Conservation (phyloP, 257 asterid genomes). For the Rehmannia glutinosa region DNA sequence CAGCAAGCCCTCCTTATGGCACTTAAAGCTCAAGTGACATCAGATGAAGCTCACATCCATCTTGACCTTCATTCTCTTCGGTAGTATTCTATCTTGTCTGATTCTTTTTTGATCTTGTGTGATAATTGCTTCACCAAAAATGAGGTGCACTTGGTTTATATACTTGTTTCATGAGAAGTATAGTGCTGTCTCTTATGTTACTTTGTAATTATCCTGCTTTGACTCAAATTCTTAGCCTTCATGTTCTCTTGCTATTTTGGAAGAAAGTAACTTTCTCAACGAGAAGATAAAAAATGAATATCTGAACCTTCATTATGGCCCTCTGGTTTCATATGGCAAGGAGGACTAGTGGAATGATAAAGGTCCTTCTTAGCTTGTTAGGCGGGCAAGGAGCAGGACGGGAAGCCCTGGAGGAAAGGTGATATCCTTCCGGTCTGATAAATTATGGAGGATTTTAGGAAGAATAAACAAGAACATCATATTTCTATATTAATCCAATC, state of each 20-base stretch:
- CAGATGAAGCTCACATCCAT: slow-evolving; percentile 99
- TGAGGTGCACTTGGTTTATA: not conserved
- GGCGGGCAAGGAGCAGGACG: slow-evolving; percentile 4
- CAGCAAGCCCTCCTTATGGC: slow-evolving; percentile 89
- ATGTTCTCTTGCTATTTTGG: not conserved
- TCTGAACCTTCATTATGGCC: slow-evolving; percentile 5
- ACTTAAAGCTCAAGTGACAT: slow-evolving; percentile 89
- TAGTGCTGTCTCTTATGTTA: slow-evolving; percentile 9
- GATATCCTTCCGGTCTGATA: not conserved
- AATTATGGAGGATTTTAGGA: not conserved
- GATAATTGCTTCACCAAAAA: slow-evolving; percentile 5
- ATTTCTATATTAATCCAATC: not conserved
- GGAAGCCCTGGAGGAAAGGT: not conserved
- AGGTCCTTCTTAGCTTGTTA: not conserved
- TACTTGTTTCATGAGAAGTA: not conserved
- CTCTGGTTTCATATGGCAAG: slow-evolving; percentile 1
- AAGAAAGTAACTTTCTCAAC: not conserved
- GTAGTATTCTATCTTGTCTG: slow-evolving; percentile 30
- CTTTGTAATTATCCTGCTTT: slow-evolving; percentile 1
- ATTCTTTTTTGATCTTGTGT: not conserved
- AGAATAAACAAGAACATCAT: not conserved
- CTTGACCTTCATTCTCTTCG: slow-evolving; percentile 97
- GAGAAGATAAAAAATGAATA: slow-evolving; percentile 2
- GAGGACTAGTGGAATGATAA: not conserved
- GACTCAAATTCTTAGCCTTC: not conserved